Conservation (phyloP, 2,329 filamentous ascomycete species). For the Emergomyces africanus region DNA sequence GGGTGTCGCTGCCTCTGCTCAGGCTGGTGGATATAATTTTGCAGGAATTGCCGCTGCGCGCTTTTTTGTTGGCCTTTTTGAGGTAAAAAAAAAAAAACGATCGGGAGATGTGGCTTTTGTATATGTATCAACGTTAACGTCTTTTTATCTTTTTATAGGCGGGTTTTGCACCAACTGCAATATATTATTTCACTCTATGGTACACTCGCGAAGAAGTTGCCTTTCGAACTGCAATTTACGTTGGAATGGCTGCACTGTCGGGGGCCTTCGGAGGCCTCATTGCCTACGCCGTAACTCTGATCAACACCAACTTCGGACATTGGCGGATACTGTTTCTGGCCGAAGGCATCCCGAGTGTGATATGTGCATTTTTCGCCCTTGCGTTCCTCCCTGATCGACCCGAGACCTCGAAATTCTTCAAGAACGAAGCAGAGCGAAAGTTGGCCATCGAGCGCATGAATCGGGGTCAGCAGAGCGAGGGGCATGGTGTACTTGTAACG, state of each 20-base stretch:
- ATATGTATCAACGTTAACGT: neutral
- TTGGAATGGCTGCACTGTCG: constrained; percentile 41
- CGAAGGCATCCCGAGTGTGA: constrained; percentile 35
- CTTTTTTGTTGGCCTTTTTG: constrained; percentile 49
- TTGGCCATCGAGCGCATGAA: constrained; percentile 9
- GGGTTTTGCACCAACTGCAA: constrained; percentile 46
- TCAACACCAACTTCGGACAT: constrained; percentile 23
- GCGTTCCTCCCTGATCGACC: constrained; percentile 35
- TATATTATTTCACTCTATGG: constrained; percentile 49
- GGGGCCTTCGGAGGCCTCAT: constrained; percentile 44
- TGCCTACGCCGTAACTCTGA: constrained; percentile 16
- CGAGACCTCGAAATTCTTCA: constrained; percentile 9
- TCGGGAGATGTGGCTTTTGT: neutral
- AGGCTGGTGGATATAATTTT: constrained; percentile 43
- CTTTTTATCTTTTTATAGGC: constrained; percentile 41
- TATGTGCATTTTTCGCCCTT: constrained; percentile 30
- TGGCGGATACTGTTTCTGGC: constrained; percentile 42
- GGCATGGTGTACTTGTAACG: constrained; percentile 7
- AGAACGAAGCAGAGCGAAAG: constrained; percentile 8
- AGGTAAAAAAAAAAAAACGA: constrained; percentile 11
- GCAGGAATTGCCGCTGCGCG: constrained; percentile 41
- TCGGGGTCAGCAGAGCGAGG: constrained; percentile 8
- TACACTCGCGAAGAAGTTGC: constrained; percentile 43
- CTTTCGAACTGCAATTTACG: constrained; percentile 41
- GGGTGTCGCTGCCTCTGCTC: constrained; percentile 43